Percentiles rank a stretch among this genome's conserved stretches.
Evolutionary conservation across 177 flowering plant species (phyloP).

Genomic region (Vitis hybrid): DNA sequence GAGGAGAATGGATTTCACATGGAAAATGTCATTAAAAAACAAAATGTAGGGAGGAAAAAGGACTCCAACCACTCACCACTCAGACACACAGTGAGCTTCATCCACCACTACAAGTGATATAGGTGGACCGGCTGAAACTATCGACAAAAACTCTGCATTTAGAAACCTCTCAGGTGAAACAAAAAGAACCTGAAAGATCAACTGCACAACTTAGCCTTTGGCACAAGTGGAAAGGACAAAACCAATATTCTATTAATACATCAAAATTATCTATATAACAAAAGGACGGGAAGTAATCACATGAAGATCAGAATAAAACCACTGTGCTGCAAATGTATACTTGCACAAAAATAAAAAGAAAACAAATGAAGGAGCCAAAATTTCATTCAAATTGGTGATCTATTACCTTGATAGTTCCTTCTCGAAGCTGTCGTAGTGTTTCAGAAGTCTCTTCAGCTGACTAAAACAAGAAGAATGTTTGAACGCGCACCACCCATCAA

Average conservation of each 20-base stretch:
- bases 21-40: background rate
- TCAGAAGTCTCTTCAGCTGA: constrained; percentile 65
- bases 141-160: constrained; percentile 71
- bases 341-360: background rate
- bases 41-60: background rate
- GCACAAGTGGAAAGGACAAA: background rate
- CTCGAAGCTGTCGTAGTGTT: constrained; percentile 50
- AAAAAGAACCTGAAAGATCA: constrained; percentile 76
- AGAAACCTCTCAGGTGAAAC: constrained; percentile 94
- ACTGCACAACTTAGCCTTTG: constrained; percentile 7
- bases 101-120: constrained; percentile 90
- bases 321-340: background rate
- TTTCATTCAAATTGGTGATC: background rate
- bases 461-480: constrained; percentile 36
- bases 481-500: background rate
- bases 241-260: background rate
- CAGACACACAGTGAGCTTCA: constrained; percentile 98
- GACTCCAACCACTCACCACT: constrained; percentile 60
- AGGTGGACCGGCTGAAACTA: constrained; percentile 39
- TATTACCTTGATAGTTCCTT: constrained; percentile 67
- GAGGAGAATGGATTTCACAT: background rate
- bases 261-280: too few relatives aligned
- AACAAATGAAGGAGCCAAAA: background rate
- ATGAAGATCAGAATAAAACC: background rate
- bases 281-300: too few relatives aligned